These are phyloP conservation scores for Corymbia calophylla DNA, from an alignment of 441 rosid genomes.

Conservation along the genomic window DNA sequence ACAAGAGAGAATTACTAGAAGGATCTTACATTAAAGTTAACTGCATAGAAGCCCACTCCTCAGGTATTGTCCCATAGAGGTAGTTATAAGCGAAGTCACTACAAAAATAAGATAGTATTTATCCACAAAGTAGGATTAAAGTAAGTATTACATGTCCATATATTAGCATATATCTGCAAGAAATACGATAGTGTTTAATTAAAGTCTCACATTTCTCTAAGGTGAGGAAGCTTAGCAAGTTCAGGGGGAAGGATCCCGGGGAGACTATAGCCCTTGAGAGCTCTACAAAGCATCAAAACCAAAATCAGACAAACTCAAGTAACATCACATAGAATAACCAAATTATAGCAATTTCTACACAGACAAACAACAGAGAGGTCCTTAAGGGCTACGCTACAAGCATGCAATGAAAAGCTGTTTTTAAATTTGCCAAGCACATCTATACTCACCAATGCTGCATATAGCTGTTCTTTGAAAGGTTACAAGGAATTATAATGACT, in stretches of 20 bases:
- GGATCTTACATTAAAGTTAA: slow-evolving; percentile 32
- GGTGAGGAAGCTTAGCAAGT: slow-evolving; percentile 59
- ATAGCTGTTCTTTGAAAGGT: not conserved
- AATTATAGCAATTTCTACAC: not conserved
- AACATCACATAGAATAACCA: not conserved
- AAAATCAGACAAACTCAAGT: not conserved
- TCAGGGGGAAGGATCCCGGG: slow-evolving; percentile 80
- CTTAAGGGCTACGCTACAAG: not conserved
- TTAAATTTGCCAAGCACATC: not conserved
- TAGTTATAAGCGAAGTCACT: slow-evolving; percentile 83
- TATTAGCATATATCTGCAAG: not conserved
- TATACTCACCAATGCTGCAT: not conserved
- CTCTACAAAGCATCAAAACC: slow-evolving; percentile 23
- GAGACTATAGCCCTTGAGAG: slow-evolving; percentile 60
- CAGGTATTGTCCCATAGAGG: slow-evolving; percentile 64
- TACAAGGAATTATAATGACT: not conserved
- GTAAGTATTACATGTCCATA: not conserved
- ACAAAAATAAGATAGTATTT: not conserved
- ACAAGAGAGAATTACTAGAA: not conserved
- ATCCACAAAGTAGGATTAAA: not conserved
- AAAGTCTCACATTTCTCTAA: slow-evolving; percentile 53
- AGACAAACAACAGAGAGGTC: not conserved
- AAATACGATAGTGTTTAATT: not conserved
- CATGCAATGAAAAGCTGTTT: not conserved
- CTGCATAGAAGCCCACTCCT: slow-evolving; percentile 48